These are phyloP conservation scores for Microcera coccophila DNA, from an alignment of 2,329 filamentous ascomycete species.

Conservation along the genomic window DNA sequence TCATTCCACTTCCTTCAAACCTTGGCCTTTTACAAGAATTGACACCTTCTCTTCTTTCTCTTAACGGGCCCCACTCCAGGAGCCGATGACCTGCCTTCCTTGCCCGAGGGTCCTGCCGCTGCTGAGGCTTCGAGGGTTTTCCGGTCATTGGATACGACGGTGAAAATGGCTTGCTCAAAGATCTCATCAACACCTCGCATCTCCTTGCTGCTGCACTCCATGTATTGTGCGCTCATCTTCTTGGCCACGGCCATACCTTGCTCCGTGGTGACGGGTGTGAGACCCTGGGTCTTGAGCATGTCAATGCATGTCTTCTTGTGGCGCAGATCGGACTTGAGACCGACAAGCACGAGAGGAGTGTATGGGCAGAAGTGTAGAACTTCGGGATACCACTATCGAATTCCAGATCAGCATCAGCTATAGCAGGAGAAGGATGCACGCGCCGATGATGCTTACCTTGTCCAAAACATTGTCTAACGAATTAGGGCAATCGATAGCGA, in stretches of 20 bases:
- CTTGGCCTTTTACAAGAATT: constrained; percentile 59
- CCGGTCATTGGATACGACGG: constrained; percentile 76
- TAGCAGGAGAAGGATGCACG: not conserved
- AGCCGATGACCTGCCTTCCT: constrained; percentile 38
- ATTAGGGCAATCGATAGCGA: constrained; percentile 97
- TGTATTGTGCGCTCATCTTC: constrained; percentile 93
- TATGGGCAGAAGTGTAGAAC: constrained; percentile 98
- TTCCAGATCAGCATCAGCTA: constrained; percentile 4
- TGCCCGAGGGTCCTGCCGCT: constrained; percentile 33
- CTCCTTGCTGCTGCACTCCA: constrained; percentile 98
- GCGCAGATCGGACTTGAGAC: constrained; percentile 94
- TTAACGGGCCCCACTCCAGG: constrained; percentile 51
- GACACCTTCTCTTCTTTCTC: constrained; percentile 83
- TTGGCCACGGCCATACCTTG: constrained; percentile 84
- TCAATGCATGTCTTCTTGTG: constrained; percentile 96
- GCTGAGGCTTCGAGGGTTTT: constrained; percentile 56
- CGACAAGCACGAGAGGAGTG: constrained; percentile 90
- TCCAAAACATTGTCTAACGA: constrained; percentile 98
- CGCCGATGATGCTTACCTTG: constrained; percentile 66
- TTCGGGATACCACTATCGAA: constrained; percentile 91
- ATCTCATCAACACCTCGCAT: constrained; percentile 95
- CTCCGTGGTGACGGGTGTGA: constrained; percentile 89
- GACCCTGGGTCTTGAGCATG: constrained; percentile 94
- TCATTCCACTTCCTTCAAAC: constrained; percentile 14
- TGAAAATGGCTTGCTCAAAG: constrained; percentile 87